Evolutionary conservation across 805 yeast genomes (phyloP).

Genomic region (Schwanniomyces pseudopolymorphus): DNA sequence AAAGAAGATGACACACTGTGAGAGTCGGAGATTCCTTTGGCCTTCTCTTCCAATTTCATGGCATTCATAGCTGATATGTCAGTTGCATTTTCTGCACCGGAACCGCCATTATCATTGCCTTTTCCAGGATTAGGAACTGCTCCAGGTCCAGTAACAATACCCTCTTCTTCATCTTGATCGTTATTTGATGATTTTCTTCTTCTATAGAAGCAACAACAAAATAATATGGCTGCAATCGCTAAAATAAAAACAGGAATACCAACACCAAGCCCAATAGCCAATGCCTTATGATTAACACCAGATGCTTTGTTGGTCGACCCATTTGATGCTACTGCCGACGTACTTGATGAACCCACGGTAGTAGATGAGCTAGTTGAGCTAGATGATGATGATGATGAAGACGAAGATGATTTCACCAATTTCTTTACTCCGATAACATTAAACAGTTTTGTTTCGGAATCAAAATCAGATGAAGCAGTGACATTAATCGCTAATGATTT

Average conservation of each 20-base stretch:
- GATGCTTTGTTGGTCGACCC: neutral
- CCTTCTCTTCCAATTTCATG: slow-evolving; percentile 47
- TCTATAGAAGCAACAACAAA: slow-evolving; percentile 53
- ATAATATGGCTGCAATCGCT: slow-evolving; percentile 46
- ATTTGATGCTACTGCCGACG: slow-evolving; percentile 8
- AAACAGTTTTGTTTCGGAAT: slow-evolving; percentile 40
- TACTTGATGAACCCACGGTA: slow-evolving; percentile 18
- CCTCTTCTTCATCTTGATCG: slow-evolving; percentile 14
- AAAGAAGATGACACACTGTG: slow-evolving; percentile 47
- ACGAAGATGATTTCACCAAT: slow-evolving; percentile 12
- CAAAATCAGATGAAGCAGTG: slow-evolving; percentile 28
- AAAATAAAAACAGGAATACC: slow-evolving; percentile 66
- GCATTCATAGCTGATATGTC: slow-evolving; percentile 42
- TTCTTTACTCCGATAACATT: slow-evolving; percentile 51
- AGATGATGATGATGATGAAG: slow-evolving; percentile 22
- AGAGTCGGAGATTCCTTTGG: slow-evolving; percentile 20
- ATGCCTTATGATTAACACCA: slow-evolving; percentile 42
- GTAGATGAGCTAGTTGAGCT: slow-evolving; percentile 27
- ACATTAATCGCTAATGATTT: slow-evolving; percentile 22
- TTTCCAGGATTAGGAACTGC: neutral
- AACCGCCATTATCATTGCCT: slow-evolving; percentile 5
- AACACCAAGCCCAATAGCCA: slow-evolving; percentile 93
- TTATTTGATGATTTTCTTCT: slow-evolving; percentile 13
- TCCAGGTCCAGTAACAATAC: slow-evolving; percentile 29
- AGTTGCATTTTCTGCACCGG: slow-evolving; percentile 24